phyloP scores from a whole-genome alignment of 1,284 basidiomycete genomes.

The Ganoderma boninense region DNA sequence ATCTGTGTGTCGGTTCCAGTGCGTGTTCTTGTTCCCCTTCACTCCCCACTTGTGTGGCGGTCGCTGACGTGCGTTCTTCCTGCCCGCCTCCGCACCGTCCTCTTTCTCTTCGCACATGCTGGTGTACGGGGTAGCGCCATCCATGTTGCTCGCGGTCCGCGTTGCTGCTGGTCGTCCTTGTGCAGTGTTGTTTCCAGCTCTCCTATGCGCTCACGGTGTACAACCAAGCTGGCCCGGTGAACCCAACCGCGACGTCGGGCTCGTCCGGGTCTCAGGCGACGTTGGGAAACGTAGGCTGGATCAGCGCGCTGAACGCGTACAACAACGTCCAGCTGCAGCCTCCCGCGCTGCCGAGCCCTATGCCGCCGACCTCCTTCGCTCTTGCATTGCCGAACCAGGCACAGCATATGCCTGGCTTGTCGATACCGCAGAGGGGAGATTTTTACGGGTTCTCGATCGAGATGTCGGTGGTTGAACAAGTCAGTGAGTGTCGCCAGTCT shows the following conservation, averaged over 20 bases:
- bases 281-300: conserved; percentile 1
- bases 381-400: conserved; percentile 35
- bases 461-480: conserved; percentile 71
- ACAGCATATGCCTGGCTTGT: conserved; percentile 46
- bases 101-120: neutral
- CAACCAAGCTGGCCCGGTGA: conserved; percentile 22
- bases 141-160: neutral
- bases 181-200: neutral
- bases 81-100: neutral
- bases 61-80: neutral
- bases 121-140: neutral
- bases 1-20: neutral
- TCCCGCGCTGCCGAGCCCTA: conserved; percentile 30
- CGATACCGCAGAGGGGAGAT: conserved; percentile 63
- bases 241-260: conserved; percentile 13
- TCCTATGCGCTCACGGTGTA: conserved; percentile 27
- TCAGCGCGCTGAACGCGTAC: conserved; percentile 6
- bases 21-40: neutral
- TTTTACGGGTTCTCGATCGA: conserved; percentile 80
- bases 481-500: conserved; percentile 54
- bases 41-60: neutral
- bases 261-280: conserved; percentile 13
- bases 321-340: conserved; percentile 29
- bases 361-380: conserved; percentile 34
- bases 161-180: neutral